Conservation (phyloP, 352 stramenopile genomes). For the Globisporangium radiosum region DNA sequence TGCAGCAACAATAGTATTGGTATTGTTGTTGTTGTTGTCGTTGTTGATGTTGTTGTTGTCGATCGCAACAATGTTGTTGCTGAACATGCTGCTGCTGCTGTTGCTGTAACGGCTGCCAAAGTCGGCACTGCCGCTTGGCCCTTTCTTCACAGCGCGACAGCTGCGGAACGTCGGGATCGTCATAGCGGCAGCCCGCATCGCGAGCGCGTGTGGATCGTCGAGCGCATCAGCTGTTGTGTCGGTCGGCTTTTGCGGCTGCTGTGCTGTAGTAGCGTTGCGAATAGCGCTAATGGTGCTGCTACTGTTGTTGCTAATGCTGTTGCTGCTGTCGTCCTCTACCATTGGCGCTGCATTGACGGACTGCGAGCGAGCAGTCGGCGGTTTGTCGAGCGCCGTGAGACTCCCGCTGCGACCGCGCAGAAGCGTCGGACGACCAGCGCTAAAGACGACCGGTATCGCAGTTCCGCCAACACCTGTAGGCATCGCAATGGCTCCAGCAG, state of each 20-base stretch:
- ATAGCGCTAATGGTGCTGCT: neutral
- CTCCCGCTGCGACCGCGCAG: constrained; percentile 11
- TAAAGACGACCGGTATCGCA: neutral
- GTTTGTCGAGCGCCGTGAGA: constrained; percentile 11
- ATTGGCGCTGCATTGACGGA: too few relatives aligned
- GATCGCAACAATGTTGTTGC: too few relatives aligned
- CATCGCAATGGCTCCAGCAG: neutral
- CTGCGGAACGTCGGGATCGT: neutral
- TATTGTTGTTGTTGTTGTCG: too few relatives aligned
- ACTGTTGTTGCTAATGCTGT: neutral
- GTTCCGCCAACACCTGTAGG: neutral
- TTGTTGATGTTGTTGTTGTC: too few relatives aligned
- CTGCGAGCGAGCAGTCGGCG: neutral
- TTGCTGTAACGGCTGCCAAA: neutral
- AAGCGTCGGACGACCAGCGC: constrained; percentile 3
- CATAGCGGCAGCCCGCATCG: neutral
- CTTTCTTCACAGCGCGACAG: constrained; percentile 1
- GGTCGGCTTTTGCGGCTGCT: too few relatives aligned
- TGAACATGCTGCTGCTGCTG: neutral
- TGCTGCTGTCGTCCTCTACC: neutral
- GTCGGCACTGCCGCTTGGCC: neutral
- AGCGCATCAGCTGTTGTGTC: neutral
- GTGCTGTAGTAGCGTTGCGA: neutral
- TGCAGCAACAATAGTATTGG: too few relatives aligned
- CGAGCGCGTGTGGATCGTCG: neutral